These are phyloP conservation scores for Fraxinus pennsylvanica DNA, from an alignment of 257 asterid genomes.

Conservation along the genomic window DNA sequence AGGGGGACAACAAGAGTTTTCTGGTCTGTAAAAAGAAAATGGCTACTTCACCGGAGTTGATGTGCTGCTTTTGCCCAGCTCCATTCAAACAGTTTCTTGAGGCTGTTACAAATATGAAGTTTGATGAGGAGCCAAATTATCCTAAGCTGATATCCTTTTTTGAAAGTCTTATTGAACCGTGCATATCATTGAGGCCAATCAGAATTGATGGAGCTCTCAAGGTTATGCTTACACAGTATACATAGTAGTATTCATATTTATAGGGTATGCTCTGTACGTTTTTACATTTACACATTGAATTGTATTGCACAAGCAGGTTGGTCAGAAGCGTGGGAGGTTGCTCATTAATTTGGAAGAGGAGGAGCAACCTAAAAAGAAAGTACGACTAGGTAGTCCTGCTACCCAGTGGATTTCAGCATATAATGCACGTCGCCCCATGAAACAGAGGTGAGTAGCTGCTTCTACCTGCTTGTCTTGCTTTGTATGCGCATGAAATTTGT, in stretches of 20 bases:
- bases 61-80: slow-evolving; percentile 98
- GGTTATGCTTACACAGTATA: slow-evolving; percentile 37
- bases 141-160: slow-evolving; percentile 76
- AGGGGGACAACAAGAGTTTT: slow-evolving; percentile 98
- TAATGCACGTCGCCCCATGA: slow-evolving; percentile 97
- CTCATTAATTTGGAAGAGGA: slow-evolving; percentile 43
- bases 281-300: not conserved
- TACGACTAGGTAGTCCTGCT: slow-evolving; percentile 94
- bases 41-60: slow-evolving; percentile 95
- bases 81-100: slow-evolving; percentile 91
- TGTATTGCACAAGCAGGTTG: slow-evolving; percentile 55
- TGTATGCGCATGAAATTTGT: not conserved
- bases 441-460: slow-evolving; percentile 68
- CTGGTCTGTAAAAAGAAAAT: slow-evolving; percentile 95
- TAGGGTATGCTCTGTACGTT: not conserved
- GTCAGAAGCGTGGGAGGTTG: slow-evolving; percentile 93
- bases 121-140: slow-evolving; percentile 98
- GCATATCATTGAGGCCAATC: slow-evolving; percentile 77
- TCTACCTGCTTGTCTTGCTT: slow-evolving; percentile 1
- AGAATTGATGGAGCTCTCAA: slow-evolving; percentile 98
- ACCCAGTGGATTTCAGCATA: slow-evolving; percentile 96
- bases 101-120: slow-evolving; percentile 95
- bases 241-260: not conserved
- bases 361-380: slow-evolving; percentile 97
- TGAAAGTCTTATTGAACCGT: slow-evolving; percentile 91